phyloP scores from a whole-genome alignment of 257 asterid genomes.

The Parsonsia alboflavescens region DNA sequence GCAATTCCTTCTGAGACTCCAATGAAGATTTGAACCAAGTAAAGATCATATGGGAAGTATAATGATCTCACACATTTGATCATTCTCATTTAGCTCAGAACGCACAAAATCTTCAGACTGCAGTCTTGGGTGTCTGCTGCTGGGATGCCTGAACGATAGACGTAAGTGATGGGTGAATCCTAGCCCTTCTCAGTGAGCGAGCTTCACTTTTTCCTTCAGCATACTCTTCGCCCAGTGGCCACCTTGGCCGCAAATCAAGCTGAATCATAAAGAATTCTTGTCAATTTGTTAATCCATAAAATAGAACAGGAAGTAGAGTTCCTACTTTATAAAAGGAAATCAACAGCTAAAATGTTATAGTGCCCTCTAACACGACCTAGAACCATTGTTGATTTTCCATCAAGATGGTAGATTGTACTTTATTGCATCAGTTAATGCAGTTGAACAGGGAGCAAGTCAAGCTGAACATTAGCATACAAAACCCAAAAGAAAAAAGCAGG shows the following conservation, averaged over 20 bases:
- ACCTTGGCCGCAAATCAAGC: slow-evolving; percentile 92
- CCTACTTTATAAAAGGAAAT: neutral
- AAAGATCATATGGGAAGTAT: neutral
- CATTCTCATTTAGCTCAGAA: neutral
- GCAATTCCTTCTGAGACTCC: neutral
- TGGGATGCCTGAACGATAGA: slow-evolving; percentile 69
- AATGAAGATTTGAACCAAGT: neutral
- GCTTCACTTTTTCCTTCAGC: slow-evolving; percentile 93
- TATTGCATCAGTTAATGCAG: neutral
- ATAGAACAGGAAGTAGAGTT: neutral
- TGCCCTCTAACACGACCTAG: neutral
- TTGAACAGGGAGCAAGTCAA: neutral
- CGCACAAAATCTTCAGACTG: slow-evolving; percentile 1
- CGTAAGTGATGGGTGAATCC: slow-evolving; percentile 93
- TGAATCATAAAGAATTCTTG: slow-evolving; percentile 29
- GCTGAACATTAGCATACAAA: neutral
- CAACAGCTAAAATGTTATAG: neutral
- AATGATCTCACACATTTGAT: neutral
- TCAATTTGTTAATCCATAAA: neutral
- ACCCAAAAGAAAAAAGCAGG: neutral
- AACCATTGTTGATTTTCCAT: neutral
- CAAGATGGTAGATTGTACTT: neutral
- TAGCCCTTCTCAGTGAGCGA: slow-evolving; percentile 68
- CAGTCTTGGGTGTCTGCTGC: slow-evolving; percentile 24
- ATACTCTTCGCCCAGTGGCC: slow-evolving; percentile 92